These are phyloP conservation scores for Lentinula sp. DNA, from an alignment of 768 basidiomycete species.

Conservation along the genomic window DNA sequence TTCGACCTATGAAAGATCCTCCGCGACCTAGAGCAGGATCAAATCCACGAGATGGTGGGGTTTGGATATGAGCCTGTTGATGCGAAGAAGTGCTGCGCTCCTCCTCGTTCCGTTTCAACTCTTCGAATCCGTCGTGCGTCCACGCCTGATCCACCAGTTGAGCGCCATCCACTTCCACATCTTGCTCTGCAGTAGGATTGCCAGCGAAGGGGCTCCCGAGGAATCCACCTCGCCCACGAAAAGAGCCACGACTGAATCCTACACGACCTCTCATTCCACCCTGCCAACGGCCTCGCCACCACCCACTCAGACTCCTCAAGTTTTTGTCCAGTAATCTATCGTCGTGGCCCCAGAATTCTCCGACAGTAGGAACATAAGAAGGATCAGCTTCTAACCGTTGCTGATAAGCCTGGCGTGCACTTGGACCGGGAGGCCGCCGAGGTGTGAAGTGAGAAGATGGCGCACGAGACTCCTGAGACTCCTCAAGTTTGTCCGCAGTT, in stretches of 20 bases:
- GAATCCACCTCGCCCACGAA: constrained; percentile 50
- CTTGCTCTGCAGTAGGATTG: constrained; percentile 9
- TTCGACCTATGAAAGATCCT: constrained; percentile 38
- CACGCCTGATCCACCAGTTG: constrained; percentile 61
- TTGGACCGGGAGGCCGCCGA: constrained; percentile 42
- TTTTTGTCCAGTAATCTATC: constrained; percentile 84
- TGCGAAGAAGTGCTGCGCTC: constrained; percentile 23
- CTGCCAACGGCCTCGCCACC: constrained; percentile 83
- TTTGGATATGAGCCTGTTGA: constrained; percentile 22
- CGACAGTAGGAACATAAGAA: constrained; percentile 84
- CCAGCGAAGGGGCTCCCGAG: constrained; percentile 15
- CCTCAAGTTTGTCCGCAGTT: constrained; percentile 16
- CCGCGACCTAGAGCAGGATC: constrained; percentile 37
- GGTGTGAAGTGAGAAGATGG: constrained; percentile 17
- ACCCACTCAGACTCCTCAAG: constrained; percentile 73
- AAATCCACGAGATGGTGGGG: constrained; percentile 24
- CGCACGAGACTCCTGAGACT: constrained; percentile 21
- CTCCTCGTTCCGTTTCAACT: constrained; percentile 72
- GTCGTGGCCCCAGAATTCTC: constrained; percentile 94
- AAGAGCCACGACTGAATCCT: constrained; percentile 27
- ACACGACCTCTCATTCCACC: constrained; percentile 61
- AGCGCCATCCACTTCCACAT: constrained; percentile 16
- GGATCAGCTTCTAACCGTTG: constrained; percentile 79
- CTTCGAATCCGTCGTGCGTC: constrained; percentile 87
- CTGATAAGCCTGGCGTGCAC: constrained; percentile 82